Evolutionary conservation across 23 red algal genomes (phyloP), one percentile per base, ranked within the genome.

Genomic region (Pyropia yezoensis): DNA sequence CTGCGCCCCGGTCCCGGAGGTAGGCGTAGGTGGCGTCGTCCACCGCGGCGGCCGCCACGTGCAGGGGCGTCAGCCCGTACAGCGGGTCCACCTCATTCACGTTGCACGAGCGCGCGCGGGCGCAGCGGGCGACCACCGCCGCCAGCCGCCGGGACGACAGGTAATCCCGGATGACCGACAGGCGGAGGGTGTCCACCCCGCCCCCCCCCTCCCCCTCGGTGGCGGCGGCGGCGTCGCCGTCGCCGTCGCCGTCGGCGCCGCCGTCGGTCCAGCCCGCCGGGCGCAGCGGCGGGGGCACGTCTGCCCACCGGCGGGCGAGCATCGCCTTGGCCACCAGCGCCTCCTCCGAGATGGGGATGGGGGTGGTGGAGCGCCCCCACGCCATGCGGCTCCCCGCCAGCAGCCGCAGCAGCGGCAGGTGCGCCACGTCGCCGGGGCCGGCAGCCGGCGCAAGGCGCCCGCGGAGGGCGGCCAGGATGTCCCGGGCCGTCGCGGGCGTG

Each of bases 311-410:
- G 27, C 66, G 78, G 23, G 79, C 73, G 16, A 84, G 61, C 24
- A 84, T 61, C 26, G 68, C 52, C 61, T 84, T 84, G 57, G 68
- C 68, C 28, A 65, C 29, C 32, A 84, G 68, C 61, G 79, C 73
- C 14, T 74, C 67, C 27, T 68, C 39, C 50, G 79, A 84, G 29
- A 84, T 84, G 23, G 79, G 79, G 23, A 84, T 70, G 29, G 58
- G 59, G 14, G 79, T 84, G 18, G 79, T 73, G 68, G 67, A 73
- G 34, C 57, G 66, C 29, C 54, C 66, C 67, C 67, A 84, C 11
- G 39, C 39, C 18, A 59, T 23, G 55, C 21, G 25, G 21, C 21
- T 23, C 3, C 25, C 55, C 21, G 55, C 55, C 21, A 59, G 55
- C 19, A 27, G 21, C 21, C 21, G 25, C 21, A 59, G 55, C 21